Conservation (phyloP, 768 basidiomycete genomes). For the Tylopilus balloui region DNA sequence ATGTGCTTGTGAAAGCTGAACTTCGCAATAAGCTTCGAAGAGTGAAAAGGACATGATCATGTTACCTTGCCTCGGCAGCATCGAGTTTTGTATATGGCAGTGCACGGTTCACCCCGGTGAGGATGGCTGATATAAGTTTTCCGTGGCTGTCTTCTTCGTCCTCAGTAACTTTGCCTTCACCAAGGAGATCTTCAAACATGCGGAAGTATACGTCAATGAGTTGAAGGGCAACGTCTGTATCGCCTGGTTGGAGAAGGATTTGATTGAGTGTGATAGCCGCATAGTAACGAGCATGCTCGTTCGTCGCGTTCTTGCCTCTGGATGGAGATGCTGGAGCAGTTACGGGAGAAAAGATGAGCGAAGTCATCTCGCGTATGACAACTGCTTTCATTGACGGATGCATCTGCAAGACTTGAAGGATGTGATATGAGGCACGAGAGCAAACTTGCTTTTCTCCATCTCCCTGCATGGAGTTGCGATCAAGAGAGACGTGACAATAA, state of each 20-base stretch:
- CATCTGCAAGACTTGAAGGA: constrained; percentile 82
- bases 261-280: constrained; percentile 93
- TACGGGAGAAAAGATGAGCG: constrained; percentile 52
- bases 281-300: constrained; percentile 84
- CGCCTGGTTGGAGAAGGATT: constrained; percentile 64
- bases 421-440: constrained; percentile 84
- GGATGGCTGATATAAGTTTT: constrained; percentile 80
- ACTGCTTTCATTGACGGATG: constrained; percentile 93
- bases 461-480: constrained; percentile 46
- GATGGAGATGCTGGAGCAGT: constrained; percentile 7
- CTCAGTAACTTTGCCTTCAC: constrained; percentile 42
- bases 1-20: constrained; percentile 79
- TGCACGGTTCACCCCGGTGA: constrained; percentile 94
- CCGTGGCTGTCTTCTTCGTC: constrained; percentile 64
- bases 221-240: constrained; percentile 68
- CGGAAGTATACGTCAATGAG: constrained; percentile 92
- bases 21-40: background rate
- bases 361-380: constrained; percentile 80
- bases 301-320: constrained; percentile 36
- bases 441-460: constrained; percentile 86
- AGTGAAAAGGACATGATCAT: constrained; percentile 3
- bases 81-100: constrained; percentile 87
- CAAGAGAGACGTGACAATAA: background rate
- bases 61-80: constrained; percentile 59
- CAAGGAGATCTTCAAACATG: constrained; percentile 85